Percentiles rank a stretch among this genome's conserved stretches.
These are phyloP conservation scores for Claviceps lovelessii DNA, from an alignment of 2,329 filamentous ascomycete genomes.

Conservation along the genomic window DNA sequence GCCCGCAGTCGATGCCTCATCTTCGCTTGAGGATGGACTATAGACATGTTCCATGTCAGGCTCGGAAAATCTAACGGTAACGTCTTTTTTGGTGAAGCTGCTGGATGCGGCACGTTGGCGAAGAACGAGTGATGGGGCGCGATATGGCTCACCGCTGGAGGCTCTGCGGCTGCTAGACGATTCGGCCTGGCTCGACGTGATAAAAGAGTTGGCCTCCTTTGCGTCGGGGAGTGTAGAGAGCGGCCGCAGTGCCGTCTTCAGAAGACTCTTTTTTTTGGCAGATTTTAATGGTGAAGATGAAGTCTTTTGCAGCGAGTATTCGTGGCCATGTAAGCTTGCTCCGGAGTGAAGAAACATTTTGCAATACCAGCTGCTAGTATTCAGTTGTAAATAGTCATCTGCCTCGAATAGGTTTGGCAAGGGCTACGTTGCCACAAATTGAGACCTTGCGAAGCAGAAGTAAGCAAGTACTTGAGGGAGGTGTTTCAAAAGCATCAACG, in stretches of 20 bases:
- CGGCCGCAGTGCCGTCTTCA: conserved; percentile 28
- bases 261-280: conserved; percentile 23
- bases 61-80: conserved; percentile 33
- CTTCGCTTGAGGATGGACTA: conserved; percentile 28
- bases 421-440: neutral
- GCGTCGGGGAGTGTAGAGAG: conserved; percentile 14
- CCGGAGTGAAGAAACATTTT: conserved; percentile 45
- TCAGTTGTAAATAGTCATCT: neutral
- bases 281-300: conserved; percentile 16
- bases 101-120: conserved; percentile 23
- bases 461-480: neutral
- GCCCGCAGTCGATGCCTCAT: conserved; percentile 28
- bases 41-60: conserved; percentile 17
- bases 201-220: conserved; percentile 9
- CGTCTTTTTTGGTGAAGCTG: conserved; percentile 23
- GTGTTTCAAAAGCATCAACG: too few species aligned
- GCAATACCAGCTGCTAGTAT: neutral
- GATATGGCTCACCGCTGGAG: conserved; percentile 1
- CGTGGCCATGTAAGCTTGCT: conserved; percentile 45
- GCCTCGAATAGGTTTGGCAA: neutral
- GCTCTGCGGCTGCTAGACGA: neutral
- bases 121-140: conserved; percentile 3
- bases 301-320: conserved; percentile 32
- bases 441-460: neutral
- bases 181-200: neutral